A percentile compares a stretch with the other conserved stretches of the same genome.
phyloP scores from a whole-genome alignment of 2,329 filamentous ascomycete genomes.

The Botrytis hyacinthi region DNA sequence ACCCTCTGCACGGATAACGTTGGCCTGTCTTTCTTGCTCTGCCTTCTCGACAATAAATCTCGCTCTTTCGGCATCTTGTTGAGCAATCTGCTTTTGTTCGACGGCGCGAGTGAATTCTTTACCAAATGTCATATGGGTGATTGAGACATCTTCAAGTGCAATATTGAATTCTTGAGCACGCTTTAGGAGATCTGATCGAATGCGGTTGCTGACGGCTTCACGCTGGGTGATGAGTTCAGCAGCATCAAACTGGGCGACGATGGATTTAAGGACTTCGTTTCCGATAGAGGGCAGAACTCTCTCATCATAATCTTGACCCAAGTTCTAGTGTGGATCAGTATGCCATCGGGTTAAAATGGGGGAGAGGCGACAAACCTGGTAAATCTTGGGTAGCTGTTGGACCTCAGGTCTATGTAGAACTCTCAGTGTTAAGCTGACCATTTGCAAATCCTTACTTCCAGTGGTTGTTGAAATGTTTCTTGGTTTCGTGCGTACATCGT shows the following conservation, averaged over 20 bases:
- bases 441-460: slow-evolving; percentile 97
- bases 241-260: slow-evolving; percentile 98
- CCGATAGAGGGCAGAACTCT: slow-evolving; percentile 96
- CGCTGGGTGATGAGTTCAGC: slow-evolving; percentile 98
- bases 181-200: slow-evolving; percentile 86
- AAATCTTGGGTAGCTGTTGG: slow-evolving; percentile 90
- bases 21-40: slow-evolving; percentile 97
- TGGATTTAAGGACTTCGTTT: slow-evolving; percentile 98
- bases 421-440: slow-evolving; percentile 96
- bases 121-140: slow-evolving; percentile 99
- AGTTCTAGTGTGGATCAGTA: slow-evolving; percentile 59
- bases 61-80: slow-evolving; percentile 96
- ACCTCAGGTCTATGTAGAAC: slow-evolving; percentile 95
- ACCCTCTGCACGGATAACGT: slow-evolving; percentile 96
- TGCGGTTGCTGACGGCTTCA: slow-evolving; percentile 93
- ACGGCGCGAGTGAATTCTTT: slow-evolving; percentile 98
- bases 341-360: not conserved
- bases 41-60: slow-evolving; percentile 98
- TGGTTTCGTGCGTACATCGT: slow-evolving; percentile 96
- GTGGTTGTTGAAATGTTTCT: slow-evolving; percentile 97
- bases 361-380: slow-evolving; percentile 68
- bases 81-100: slow-evolving; percentile 99
- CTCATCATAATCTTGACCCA: slow-evolving; percentile 98
- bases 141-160: slow-evolving; percentile 95
- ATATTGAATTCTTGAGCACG: slow-evolving; percentile 98